Base-by-base conservation (phyloP, 768 basidiomycete species). In the Rossbeevera mucosa region DNA sequence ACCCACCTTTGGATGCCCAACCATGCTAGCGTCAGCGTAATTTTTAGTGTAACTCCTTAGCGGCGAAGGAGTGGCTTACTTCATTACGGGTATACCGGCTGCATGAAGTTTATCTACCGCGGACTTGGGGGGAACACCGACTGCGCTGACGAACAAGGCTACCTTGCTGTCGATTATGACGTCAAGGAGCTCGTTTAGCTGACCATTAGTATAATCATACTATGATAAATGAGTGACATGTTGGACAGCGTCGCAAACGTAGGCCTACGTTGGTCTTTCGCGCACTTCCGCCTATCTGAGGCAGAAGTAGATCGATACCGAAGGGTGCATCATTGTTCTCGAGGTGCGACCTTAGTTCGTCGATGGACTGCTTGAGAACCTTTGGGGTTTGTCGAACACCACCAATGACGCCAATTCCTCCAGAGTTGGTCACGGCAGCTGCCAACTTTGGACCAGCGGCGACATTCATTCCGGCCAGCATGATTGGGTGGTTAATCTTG, bases 391-490 rank as follows among this genome's bases (percentile, higher is more conserved):
- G 86, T 31, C 80, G 78, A 42, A 88, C 68, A 29, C 92, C 93
- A 3, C 91, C 93, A 57, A 94, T 92, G 61, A 93, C 90, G 20
- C 93, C 93, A 58, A 88, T 83, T 5, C 88, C 89, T 59, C 84
- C 92, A 20, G 92, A 81, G 62, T 94, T 94, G n/a, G 90, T 90
- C n/a, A 94, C 90, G 1, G 88, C 82, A 20, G 91, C 92, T 18
- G 91, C 91, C 7, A 94, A 72, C 68, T 77, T 86, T 11, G 91
- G 88, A 6, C 89, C 89, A 44, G 91, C 88, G 47, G 90, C 91
- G 28, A 92, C 83, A 63, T 89, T 91, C 90, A 92, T 91, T 21
- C 66, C 66, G 59, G 90, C 91, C 25, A 92, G 76, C 80, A 92
- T 83, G 64, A 92, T 84, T 5, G 91, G 91, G 63, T 92, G 91